Conservation (phyloP, 805 yeast genomes). For the Wickerhamomyces xylosicus region DNA sequence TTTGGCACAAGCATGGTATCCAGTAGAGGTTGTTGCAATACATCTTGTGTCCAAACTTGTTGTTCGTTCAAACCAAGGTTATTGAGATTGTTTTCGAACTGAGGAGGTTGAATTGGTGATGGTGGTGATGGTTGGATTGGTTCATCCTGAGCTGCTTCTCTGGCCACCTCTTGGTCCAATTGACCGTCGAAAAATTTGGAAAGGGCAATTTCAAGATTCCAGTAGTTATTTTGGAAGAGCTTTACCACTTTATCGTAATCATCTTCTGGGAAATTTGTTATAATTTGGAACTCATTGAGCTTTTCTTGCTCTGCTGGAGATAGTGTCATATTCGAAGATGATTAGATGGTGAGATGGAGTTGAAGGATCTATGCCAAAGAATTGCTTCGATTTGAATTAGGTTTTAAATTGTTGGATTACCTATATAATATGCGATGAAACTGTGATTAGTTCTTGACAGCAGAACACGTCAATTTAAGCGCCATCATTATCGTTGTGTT, state of each 20-base stretch:
- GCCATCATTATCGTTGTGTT: too few species aligned
- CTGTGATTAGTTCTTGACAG: too few species aligned
- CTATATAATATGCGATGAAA: too few species aligned
- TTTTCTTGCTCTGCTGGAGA: constrained; percentile 98
- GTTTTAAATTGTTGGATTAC: too few species aligned
- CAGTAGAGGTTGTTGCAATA: constrained; percentile 1
- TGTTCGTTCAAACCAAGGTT: neutral
- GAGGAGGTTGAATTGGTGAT: neutral
- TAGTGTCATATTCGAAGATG: constrained; percentile 99
- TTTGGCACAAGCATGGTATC: constrained; percentile 12
- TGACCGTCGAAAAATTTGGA: constrained; percentile 53
- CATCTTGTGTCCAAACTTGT: too few species aligned
- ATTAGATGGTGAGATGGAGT: too few species aligned
- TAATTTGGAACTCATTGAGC: constrained; percentile 55
- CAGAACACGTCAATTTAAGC: too few species aligned
- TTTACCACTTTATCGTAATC: constrained; percentile 35
- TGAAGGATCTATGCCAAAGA: too few species aligned
- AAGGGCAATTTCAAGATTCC: constrained; percentile 53
- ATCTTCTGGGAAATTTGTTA: constrained; percentile 37
- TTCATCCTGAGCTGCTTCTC: constrained; percentile 1
- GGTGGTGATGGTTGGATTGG: constrained; percentile 1
- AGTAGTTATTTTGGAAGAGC: constrained; percentile 40
- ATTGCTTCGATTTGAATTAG: too few species aligned
- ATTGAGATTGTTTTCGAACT: neutral
- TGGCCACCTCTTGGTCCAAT: constrained; percentile 22